Evolutionary conservation across 306 rosid genomes (phyloP).

Genomic region (Argentina anserina): DNA sequence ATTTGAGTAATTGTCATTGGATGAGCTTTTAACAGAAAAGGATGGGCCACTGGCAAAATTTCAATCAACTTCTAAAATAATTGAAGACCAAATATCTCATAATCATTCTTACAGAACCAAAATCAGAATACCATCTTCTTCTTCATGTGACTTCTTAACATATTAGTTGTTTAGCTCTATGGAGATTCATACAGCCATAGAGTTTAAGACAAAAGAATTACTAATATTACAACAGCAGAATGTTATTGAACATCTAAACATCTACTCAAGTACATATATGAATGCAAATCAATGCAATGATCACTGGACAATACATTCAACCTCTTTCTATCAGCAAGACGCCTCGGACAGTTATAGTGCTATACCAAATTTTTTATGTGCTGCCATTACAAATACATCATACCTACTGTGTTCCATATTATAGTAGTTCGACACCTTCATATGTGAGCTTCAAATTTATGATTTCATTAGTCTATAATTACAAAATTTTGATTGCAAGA

Average conservation of each 20-base stretch:
- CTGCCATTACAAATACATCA: background rate
- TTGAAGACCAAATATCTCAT: background rate
- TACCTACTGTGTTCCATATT: background rate
- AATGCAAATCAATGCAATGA: background rate
- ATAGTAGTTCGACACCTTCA: background rate
- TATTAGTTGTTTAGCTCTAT: background rate
- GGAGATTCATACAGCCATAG: background rate
- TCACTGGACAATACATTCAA: background rate
- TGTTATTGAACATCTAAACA: background rate
- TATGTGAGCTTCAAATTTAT: background rate
- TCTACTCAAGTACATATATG: background rate
- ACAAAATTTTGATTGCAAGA: background rate
- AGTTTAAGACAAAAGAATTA: background rate
- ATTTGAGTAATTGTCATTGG: background rate
- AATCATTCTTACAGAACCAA: background rate
- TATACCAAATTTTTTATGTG: background rate
- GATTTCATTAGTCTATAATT: background rate
- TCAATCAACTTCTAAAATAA: background rate
- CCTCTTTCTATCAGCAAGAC: background rate
- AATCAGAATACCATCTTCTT: background rate
- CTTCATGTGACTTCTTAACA: background rate
- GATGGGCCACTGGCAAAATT: too few relatives aligned
- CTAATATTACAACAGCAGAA: background rate
- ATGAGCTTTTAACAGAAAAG: background rate
- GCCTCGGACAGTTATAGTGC: background rate